Conservation (phyloP, 768 basidiomycete species). For the Collybiopsis confluens region DNA sequence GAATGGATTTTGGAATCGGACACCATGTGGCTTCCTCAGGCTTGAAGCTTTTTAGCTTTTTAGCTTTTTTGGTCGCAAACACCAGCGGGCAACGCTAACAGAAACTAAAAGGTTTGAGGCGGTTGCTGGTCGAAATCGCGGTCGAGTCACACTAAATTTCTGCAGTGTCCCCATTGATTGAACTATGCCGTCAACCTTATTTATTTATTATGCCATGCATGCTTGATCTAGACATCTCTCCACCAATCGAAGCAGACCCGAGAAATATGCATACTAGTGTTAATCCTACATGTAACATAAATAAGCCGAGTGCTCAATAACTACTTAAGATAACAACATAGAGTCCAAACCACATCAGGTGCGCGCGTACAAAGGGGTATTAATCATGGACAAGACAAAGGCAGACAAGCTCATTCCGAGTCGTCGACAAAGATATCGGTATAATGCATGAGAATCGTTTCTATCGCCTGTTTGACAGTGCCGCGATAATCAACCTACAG, state of each 20-base stretch:
- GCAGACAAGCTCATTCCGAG: constrained; percentile 36
- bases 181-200: too few relatives aligned
- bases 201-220: too few relatives aligned
- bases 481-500: constrained; percentile 1
- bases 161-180: too few relatives aligned
- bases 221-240: neutral
- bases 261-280: neutral
- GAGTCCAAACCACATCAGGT: constrained; percentile 1
- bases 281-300: neutral
- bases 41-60: neutral
- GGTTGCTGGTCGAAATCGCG: too few relatives aligned
- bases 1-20: constrained; percentile 42
- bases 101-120: neutral
- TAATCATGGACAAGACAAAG: too few relatives aligned
- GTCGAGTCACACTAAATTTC: too few relatives aligned
- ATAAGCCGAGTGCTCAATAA: constrained; percentile 6
- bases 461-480: constrained; percentile 79
- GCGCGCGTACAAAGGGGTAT: constrained; percentile 5
- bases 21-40: constrained; percentile 26
- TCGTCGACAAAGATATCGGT: constrained; percentile 90
- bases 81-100: too few relatives aligned
- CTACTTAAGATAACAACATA: constrained; percentile 13
- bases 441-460: constrained; percentile 37
- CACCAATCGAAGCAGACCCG: neutral
- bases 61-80: neutral